Conservation (phyloP, 2,329 filamentous ascomycete genomes). For the Alternaria sp. region DNA sequence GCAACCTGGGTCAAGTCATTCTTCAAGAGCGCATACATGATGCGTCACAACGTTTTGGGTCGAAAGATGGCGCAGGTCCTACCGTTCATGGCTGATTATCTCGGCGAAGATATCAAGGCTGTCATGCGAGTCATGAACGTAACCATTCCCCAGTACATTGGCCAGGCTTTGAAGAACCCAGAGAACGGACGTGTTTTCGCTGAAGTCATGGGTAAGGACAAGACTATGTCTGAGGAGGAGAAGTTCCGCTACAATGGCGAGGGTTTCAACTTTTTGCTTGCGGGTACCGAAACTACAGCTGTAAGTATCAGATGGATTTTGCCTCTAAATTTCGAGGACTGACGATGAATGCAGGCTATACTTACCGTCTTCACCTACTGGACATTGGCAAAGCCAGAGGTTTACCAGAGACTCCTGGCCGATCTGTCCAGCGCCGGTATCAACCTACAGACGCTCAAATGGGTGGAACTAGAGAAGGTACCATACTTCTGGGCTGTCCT, state of each 20-base stretch:
- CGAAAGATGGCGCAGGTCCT: slow-evolving; percentile 35
- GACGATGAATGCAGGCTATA: slow-evolving; percentile 33
- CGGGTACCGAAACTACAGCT: slow-evolving; percentile 38
- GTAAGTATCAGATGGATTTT: slow-evolving; percentile 15
- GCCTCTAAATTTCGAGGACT: slow-evolving; percentile 11
- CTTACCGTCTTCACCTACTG: slow-evolving; percentile 46
- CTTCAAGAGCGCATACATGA: slow-evolving; percentile 40
- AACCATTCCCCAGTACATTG: slow-evolving; percentile 35
- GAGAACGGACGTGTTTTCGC: slow-evolving; percentile 39
- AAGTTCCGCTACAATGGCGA: slow-evolving; percentile 36
- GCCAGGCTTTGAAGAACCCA: slow-evolving; percentile 32
- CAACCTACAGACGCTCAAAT: slow-evolving; percentile 24
- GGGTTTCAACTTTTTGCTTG: slow-evolving; percentile 38
- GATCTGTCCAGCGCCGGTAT: slow-evolving; percentile 29
- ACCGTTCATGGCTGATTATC: slow-evolving; percentile 38
- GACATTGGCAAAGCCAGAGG: slow-evolving; percentile 43
- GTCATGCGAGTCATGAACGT: slow-evolving; percentile 40
- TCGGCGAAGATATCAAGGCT: slow-evolving; percentile 37
- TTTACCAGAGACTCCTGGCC: slow-evolving; percentile 31
- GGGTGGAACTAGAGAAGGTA: slow-evolving; percentile 38
- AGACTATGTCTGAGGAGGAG: slow-evolving; percentile 32
- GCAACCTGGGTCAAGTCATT: slow-evolving; percentile 40
- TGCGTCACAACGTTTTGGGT: slow-evolving; percentile 36
- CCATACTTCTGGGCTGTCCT: slow-evolving; percentile 47
- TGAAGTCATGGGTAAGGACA: slow-evolving; percentile 30